Evolutionary conservation across 768 basidiomycete genomes (phyloP).

Genomic region (Lentinula sp.): DNA sequence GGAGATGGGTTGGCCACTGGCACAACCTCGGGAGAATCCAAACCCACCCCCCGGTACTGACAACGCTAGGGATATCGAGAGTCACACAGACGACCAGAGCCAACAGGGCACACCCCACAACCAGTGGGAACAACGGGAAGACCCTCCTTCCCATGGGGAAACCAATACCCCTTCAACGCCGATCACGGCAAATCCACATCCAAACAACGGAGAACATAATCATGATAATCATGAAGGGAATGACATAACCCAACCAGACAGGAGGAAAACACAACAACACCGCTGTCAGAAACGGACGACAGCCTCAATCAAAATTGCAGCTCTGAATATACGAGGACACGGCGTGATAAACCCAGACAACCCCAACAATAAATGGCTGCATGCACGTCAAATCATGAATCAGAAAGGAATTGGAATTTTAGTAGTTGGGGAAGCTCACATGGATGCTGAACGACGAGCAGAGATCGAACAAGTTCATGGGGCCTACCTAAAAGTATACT

Average conservation of each 20-base stretch:
- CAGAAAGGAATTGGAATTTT: slow-evolving; percentile 21
- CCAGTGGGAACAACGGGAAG: background rate
- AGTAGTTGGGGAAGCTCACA: slow-evolving; percentile 25
- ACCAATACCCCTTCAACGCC: no score
- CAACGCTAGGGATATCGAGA: background rate
- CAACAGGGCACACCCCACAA: background rate
- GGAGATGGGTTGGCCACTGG: background rate
- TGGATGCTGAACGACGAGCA: slow-evolving; percentile 11
- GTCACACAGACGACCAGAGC: background rate
- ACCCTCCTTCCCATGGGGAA: background rate
- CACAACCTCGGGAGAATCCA: background rate
- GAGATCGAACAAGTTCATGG: no score
- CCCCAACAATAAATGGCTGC: slow-evolving; percentile 9
- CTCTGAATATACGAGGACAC: slow-evolving; percentile 9
- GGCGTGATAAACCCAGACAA: background rate
- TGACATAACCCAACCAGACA: background rate
- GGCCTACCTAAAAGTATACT: slow-evolving; percentile 13
- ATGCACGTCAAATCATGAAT: slow-evolving; percentile 14
- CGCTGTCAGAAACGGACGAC: background rate
- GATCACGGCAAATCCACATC: no score
- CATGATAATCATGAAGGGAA: background rate
- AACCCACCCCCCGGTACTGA: background rate
- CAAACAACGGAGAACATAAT: no score
- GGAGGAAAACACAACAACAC: background rate
- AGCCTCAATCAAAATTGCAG: slow-evolving; percentile 2